phyloP scores from a whole-genome alignment of 768 basidiomycete species.

The Suillus occidentalis region DNA sequence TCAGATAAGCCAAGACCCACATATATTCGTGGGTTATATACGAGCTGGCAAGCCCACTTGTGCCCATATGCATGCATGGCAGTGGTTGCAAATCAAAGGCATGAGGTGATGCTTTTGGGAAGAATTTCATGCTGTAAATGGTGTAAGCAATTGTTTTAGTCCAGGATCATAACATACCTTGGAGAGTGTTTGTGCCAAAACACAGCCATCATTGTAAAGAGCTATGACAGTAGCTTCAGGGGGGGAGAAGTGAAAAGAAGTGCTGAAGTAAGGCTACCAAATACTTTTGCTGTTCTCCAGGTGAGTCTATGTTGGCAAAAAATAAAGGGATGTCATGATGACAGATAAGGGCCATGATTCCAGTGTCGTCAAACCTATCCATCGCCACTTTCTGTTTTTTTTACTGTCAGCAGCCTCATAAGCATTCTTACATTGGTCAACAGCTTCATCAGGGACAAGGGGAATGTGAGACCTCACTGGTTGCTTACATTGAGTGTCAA shows the following conservation, averaged over 20 bases:
- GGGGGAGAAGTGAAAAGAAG: too few species aligned
- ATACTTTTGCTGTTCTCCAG: too few species aligned
- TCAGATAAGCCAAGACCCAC: constrained; percentile 10
- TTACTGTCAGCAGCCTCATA: constrained; percentile 36
- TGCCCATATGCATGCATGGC: constrained; percentile 43
- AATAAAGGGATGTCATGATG: too few species aligned
- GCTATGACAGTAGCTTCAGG: too few species aligned
- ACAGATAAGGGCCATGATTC: too few species aligned
- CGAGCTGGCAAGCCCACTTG: constrained; percentile 30
- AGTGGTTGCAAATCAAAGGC: constrained; percentile 32
- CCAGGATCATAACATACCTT: too few species aligned
- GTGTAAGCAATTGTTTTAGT: too few species aligned
- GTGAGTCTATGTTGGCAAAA: too few species aligned
- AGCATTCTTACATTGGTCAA: constrained; percentile 37
- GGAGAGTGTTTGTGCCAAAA: too few species aligned
- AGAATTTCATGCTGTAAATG: constrained; percentile 30
- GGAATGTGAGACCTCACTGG: not conserved
- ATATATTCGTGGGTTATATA: constrained; percentile 26
- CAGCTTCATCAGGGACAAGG: constrained; percentile 31
- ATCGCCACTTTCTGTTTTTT: constrained; percentile 27
- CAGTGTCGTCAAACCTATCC: not conserved
- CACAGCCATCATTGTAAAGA: too few species aligned
- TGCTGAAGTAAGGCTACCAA: too few species aligned
- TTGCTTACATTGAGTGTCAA: constrained; percentile 23
- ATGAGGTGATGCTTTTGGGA: constrained; percentile 12